These are phyloP conservation scores for Podospora pseudoanserina DNA, from an alignment of 495 filamentous ascomycete species.

Conservation along the genomic window DNA sequence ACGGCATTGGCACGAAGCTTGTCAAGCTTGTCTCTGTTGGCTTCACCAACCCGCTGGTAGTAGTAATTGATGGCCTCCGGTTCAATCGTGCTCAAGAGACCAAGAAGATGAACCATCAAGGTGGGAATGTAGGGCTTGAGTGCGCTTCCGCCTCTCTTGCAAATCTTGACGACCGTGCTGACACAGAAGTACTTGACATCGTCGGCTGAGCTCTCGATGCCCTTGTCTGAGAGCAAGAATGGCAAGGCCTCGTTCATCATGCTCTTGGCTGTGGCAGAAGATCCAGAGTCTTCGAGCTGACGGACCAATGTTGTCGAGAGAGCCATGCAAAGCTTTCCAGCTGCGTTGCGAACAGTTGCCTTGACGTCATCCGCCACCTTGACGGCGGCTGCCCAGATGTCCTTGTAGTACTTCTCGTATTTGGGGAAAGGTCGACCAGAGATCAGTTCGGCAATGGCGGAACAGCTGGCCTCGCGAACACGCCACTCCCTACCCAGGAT, in stretches of 20 bases:
- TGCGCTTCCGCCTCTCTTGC: conserved; percentile 74
- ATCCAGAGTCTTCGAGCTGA: conserved; percentile 75
- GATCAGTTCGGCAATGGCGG: conserved; percentile 81
- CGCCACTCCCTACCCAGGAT: conserved; percentile 91
- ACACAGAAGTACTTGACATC: conserved; percentile 77
- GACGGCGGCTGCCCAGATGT: conserved; percentile 79
- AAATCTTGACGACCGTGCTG: conserved; percentile 75
- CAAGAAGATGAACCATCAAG: conserved; percentile 76
- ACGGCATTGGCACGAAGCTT: conserved; percentile 74
- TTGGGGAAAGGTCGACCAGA: conserved; percentile 68
- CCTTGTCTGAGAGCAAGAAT: conserved; percentile 84
- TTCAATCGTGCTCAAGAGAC: conserved; percentile 79
- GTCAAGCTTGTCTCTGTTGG: conserved; percentile 82
- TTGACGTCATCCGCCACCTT: conserved; percentile 94
- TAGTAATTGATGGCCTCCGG: conserved; percentile 84
- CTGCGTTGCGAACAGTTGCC: conserved; percentile 76
- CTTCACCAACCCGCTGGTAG: conserved; percentile 83
- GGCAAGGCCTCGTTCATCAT: conserved; percentile 84
- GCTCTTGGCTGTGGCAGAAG: conserved; percentile 63
- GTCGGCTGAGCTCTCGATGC: conserved; percentile 78
- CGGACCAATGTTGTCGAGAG: conserved; percentile 79
- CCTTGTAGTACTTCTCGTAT: conserved; percentile 77
- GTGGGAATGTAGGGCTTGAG: conserved; percentile 76
- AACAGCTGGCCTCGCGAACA: conserved; percentile 84
- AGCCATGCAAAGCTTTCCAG: conserved; percentile 73